Evolutionary conservation across 2,329 filamentous ascomycete genomes (phyloP), one percentile per base, ranked within the genome.

Genomic region (Chaetomium sp.): DNA sequence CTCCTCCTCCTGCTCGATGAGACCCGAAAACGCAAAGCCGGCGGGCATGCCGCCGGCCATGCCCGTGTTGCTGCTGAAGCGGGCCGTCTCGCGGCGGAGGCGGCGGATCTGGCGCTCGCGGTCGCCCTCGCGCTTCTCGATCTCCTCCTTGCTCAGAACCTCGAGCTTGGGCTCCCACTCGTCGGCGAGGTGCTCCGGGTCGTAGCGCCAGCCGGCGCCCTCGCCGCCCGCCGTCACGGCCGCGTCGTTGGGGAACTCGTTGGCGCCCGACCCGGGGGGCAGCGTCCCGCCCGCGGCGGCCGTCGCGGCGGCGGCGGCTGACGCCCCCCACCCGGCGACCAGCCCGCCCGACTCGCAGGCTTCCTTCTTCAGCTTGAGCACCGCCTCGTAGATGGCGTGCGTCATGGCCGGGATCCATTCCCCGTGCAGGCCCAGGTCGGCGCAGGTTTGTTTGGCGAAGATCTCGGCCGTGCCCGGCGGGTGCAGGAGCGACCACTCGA

Each of bases 401-500:
- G 95, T 92, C 81, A 99, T 92, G 33, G 92, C 92, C 3, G 93
- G 91, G 4, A 97, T 87, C 93, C 95, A 99, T 79, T 99, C 95
- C 54, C 93, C 92, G 7, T 89, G 84, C 60, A 99, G 81, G 7
- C 94, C 94, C 9, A 99, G 82, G 75, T 99, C 95, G 31, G 92
- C 91, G 75, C 95, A 98, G 0, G 95, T 98, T 69, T 92, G 87
- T 74, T 92, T 92, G 38, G 95, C 93, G 75, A 98, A 98, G 13
- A 90, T 87, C 76, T 99, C 94, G 0, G 95, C 92, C 50, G 94
- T 93, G 25, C 94, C 94, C 1, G 93, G 90, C 2, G 93, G 93
- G 73, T 98, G 93, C 21, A 97, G 82, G 23, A 99, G 81, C 5
- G 94, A 98, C 94, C 94, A 98, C 76, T 98, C 94, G 69, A 99